A percentile compares a stretch with the other conserved stretches of the same genome.
These are phyloP conservation scores for Filobasidium floriforme DNA, from an alignment of 768 basidiomycete species.

Conservation along the genomic window DNA sequence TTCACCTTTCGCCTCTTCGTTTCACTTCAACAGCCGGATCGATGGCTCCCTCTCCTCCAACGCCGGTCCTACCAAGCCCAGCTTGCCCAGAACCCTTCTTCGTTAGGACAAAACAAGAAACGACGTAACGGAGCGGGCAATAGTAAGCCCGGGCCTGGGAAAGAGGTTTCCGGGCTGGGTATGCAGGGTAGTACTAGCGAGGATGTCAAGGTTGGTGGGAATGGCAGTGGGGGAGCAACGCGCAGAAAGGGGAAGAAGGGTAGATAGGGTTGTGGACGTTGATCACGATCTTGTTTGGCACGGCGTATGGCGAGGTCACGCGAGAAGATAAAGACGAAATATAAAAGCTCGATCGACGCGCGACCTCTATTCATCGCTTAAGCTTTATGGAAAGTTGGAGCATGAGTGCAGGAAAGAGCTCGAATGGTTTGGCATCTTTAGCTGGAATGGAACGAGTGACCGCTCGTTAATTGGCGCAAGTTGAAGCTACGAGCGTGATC, in stretches of 20 bases:
- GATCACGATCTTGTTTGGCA: too few relatives aligned
- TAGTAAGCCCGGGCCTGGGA: constrained; percentile 14
- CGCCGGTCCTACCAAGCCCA: constrained; percentile 30
- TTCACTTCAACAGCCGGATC: constrained; percentile 37
- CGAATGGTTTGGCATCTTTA: too few relatives aligned
- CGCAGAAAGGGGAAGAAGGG: constrained; percentile 26
- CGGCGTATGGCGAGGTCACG: too few relatives aligned
- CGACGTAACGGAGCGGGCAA: constrained; percentile 39
- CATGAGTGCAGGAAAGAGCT: too few relatives aligned
- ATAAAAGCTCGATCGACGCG: too few relatives aligned
- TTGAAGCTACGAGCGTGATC: too few relatives aligned
- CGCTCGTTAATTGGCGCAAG: too few relatives aligned
- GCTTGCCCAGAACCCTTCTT: constrained; percentile 9
- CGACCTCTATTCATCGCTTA: too few relatives aligned
- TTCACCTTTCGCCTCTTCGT: neutral
- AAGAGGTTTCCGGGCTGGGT: constrained; percentile 44
- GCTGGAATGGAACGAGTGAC: too few relatives aligned
- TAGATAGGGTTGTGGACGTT: too few relatives aligned
- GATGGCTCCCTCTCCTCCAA: constrained; percentile 44
- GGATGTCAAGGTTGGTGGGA: constrained; percentile 17
- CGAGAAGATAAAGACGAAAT: too few relatives aligned
- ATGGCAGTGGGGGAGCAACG: constrained; percentile 26
- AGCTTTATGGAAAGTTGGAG: too few relatives aligned
- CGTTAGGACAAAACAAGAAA: constrained; percentile 26
- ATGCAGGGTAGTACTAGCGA: constrained; percentile 34